Base-by-base conservation (phyloP, 2,329 filamentous ascomycete species). In the Alternaria tenuissima region DNA sequence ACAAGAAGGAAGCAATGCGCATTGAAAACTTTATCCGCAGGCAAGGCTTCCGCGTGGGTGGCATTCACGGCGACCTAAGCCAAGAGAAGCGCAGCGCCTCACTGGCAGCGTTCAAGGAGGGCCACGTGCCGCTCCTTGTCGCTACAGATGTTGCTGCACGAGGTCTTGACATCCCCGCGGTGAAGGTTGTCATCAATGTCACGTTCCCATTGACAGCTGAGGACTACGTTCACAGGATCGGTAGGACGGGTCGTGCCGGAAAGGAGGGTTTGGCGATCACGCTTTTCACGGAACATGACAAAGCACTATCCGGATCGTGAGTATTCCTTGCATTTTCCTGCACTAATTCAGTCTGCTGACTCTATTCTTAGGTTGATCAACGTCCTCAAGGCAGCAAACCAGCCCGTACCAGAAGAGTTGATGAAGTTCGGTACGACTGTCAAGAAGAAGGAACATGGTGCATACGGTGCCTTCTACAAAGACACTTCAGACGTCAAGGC, bases 381-480 rank as follows among this genome's bases (percentile, higher is more conserved):
- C 78, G 93, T 99, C 57, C 87, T 99, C 64, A 96, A 91, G 81
- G 92, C 89, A n/a, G 94, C 95, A 24, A 92, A 93, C 67, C 95
- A 99, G 80, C 86, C 89, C 12, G 92, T 99, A 0, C 95, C 95
- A 3, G 93, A 97, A 43, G 91, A 92, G 26, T 83, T 99, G 38
- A 84, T 98, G 78, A 97, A 96, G 81, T 99, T 97, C 70, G 95
- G 95, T 72, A 96, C 93, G 22, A 98, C 94, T 1, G 95, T 99
- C 53, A 99, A 98, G 88, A 97, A 96, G 88, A 98, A 98, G 93
- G 87, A 89, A 49, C 95, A 99, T 81, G 91, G 93, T 74, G 91
- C 92, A 48, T 99, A 98, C 76, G 95, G 95, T 58, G 93, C 93
- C 32, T 98, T 98, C 78, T 97, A 91, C 85, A 97, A 95, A 81